A percentile compares a stretch with the other conserved stretches of the same genome.
These are phyloP conservation scores for Sporothrix globosa DNA, from an alignment of 2,329 filamentous ascomycete species.

Conservation along the genomic window DNA sequence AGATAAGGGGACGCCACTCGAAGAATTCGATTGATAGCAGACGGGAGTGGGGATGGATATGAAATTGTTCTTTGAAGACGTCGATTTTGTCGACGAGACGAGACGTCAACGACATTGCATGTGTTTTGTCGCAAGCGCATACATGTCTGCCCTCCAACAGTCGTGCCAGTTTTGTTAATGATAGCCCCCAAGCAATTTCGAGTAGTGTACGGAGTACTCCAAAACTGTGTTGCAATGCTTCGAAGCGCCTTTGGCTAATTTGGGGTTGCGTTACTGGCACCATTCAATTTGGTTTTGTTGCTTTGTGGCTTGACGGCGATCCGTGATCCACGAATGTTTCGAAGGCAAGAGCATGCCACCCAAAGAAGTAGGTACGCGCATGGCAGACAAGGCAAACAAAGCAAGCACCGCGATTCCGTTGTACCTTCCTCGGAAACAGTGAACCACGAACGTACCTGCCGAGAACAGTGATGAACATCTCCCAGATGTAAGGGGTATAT, in stretches of 20 bases:
- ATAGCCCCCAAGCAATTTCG: neutral
- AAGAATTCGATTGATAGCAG: neutral
- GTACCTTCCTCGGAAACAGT: neutral
- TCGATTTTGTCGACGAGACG: neutral
- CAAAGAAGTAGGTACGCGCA: constrained; percentile 22
- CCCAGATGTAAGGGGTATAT: neutral
- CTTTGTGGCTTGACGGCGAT: constrained; percentile 9
- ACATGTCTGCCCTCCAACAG: neutral
- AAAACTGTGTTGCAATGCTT: neutral
- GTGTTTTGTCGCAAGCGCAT: neutral
- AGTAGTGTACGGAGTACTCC: neutral
- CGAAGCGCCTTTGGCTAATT: constrained; percentile 20
- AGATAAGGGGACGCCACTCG: neutral
- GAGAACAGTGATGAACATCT: neutral
- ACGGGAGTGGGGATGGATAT: neutral
- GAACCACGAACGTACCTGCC: neutral
- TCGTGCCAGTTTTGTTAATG: neutral
- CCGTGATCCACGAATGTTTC: constrained; percentile 25
- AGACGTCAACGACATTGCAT: neutral
- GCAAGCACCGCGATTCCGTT: neutral
- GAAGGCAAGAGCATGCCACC: constrained; percentile 11
- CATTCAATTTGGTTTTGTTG: neutral
- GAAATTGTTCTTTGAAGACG: neutral
- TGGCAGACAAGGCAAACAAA: neutral
- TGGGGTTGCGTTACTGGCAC: neutral